phyloP scores from a whole-genome alignment of 495 filamentous ascomycete species.

The Annulohypoxylon nitens region DNA sequence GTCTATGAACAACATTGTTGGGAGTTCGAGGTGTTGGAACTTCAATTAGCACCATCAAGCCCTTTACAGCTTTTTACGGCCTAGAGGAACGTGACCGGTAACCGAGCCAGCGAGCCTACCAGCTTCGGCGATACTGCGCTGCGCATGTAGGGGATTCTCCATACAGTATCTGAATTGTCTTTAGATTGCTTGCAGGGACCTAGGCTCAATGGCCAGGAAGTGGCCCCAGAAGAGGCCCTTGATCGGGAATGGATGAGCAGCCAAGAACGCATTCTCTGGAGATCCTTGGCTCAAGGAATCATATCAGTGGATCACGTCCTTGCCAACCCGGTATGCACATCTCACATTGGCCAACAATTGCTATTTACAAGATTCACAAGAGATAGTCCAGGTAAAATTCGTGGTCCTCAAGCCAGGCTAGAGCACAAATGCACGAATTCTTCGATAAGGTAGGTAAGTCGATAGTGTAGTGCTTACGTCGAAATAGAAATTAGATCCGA shows the following conservation, averaged over 20 bases:
- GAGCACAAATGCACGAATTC: slow-evolving; percentile 24
- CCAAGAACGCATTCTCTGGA: slow-evolving; percentile 42
- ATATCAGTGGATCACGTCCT: slow-evolving; percentile 28
- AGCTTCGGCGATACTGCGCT: slow-evolving; percentile 23
- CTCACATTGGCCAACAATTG: slow-evolving; percentile 34
- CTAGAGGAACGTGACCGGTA: slow-evolving; percentile 7
- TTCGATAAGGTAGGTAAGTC: slow-evolving; percentile 35
- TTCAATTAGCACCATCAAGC: slow-evolving; percentile 23
- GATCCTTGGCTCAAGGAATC: slow-evolving; percentile 39
- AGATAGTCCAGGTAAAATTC: slow-evolving; percentile 20
- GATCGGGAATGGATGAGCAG: slow-evolving; percentile 41
- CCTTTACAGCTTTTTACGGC: slow-evolving; percentile 8
- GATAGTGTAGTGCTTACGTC: slow-evolving; percentile 31
- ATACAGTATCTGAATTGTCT: slow-evolving; percentile 32
- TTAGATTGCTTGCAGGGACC: slow-evolving; percentile 45
- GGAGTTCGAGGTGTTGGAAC: slow-evolving; percentile 9
- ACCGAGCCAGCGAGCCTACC: slow-evolving; percentile 12
- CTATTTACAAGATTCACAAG: slow-evolving; percentile 16
- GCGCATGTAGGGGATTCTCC: slow-evolving; percentile 24
- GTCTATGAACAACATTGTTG: not conserved
- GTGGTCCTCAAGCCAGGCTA: slow-evolving; percentile 15
- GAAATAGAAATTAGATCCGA: slow-evolving; percentile 28
- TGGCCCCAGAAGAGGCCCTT: slow-evolving; percentile 29
- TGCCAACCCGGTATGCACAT: slow-evolving; percentile 36
- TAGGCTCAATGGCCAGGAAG: slow-evolving; percentile 18